phyloP scores from a whole-genome alignment of 192 early-diverging fungal species.

The Rhizophagus clarus region DNA sequence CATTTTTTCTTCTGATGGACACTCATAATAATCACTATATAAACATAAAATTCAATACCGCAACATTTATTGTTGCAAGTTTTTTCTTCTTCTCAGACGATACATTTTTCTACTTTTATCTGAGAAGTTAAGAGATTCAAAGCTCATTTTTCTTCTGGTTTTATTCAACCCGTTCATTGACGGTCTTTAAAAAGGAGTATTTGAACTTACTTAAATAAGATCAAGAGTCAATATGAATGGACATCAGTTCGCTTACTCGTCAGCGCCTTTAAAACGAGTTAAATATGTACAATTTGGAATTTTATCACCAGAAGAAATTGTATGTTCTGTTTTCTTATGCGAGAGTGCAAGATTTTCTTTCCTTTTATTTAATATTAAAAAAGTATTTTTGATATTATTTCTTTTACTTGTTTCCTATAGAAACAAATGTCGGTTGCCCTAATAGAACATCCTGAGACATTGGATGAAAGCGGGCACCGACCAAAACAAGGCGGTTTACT shows the following conservation, averaged over 20 bases:
- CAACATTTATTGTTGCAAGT: conserved; percentile 8
- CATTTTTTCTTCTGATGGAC: background rate
- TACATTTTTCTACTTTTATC: conserved; percentile 6
- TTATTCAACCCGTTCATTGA: background rate
- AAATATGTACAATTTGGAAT: conserved; percentile 95
- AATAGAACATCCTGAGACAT: conserved; percentile 87
- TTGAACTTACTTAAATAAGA: background rate
- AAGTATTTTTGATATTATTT: background rate
- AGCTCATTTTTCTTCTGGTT: conserved; percentile 4
- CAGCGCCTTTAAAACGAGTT: conserved; percentile 82
- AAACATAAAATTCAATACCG: conserved; percentile 5
- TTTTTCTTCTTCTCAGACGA: conserved; percentile 7
- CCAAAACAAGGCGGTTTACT: conserved; percentile 87
- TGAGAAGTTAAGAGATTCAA: conserved; percentile 1
- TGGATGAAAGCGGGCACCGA: conserved; percentile 80
- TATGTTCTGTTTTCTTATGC: conserved; percentile 51
- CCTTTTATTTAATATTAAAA: background rate
- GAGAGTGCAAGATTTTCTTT: background rate
- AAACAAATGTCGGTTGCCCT: conserved; percentile 96
- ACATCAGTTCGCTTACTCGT: conserved; percentile 70
- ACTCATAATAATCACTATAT: conserved; percentile 20
- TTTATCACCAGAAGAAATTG: conserved; percentile 95
- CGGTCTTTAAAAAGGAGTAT: conserved; percentile 6
- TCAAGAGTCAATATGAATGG: conserved; percentile 49
- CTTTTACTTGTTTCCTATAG: conserved; percentile 48